phyloP scores from a whole-genome alignment of 495 filamentous ascomycete genomes.

The Chaetomium fimeti region DNA sequence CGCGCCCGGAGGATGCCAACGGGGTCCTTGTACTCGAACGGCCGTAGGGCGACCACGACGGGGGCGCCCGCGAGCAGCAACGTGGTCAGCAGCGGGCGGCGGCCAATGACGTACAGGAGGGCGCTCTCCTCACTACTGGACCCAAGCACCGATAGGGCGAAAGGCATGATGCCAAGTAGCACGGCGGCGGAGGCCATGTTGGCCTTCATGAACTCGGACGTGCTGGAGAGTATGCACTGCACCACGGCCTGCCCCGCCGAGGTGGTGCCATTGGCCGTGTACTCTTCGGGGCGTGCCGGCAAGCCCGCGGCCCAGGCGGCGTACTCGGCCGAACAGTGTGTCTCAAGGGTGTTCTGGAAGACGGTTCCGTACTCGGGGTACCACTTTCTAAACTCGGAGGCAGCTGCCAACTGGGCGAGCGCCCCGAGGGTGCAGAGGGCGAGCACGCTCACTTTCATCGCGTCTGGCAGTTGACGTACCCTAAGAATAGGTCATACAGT shows the following conservation, averaged over 20 bases:
- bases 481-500: too few relatives aligned
- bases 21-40: conserved; percentile 30
- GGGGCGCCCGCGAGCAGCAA: conserved; percentile 29
- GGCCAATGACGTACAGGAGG: conserved; percentile 20
- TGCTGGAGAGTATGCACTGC: conserved; percentile 30
- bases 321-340: conserved; percentile 1
- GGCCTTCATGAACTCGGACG: conserved; percentile 33
- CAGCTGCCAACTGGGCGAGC: background rate
- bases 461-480: background rate
- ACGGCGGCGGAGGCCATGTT: conserved; percentile 31
- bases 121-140: conserved; percentile 27
- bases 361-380: conserved; percentile 6
- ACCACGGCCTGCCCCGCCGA: conserved; percentile 20
- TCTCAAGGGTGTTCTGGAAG: conserved; percentile 1
- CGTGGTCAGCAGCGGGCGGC: conserved; percentile 28
- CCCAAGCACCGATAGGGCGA: conserved; percentile 30
- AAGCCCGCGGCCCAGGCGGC: background rate
- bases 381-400: background rate
- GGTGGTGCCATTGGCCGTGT: conserved; percentile 7
- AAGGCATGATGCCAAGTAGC: conserved; percentile 34
- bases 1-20: conserved; percentile 10
- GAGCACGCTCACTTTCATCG: background rate
- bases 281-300: background rate
- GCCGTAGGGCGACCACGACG: conserved; percentile 22
- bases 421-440: background rate